Percentiles rank a stretch among this genome's conserved stretches.
These are phyloP conservation scores for Pisolithus microcarpus DNA, from an alignment of 768 basidiomycete species.

Conservation along the genomic window DNA sequence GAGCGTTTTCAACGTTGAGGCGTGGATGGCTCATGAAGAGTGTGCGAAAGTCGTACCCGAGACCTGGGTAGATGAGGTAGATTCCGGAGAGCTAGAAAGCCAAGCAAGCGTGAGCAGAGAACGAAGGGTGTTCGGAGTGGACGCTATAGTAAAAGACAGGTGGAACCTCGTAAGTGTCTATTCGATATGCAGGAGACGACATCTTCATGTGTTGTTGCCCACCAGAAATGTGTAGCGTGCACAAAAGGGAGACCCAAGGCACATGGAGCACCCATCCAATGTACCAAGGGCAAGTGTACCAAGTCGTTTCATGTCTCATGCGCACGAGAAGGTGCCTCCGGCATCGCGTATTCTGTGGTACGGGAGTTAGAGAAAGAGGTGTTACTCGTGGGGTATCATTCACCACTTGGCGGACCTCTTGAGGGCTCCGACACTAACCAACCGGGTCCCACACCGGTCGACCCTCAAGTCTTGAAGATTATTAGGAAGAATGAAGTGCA, in stretches of 20 bases:
- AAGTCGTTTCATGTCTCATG: slow-evolving; percentile 93
- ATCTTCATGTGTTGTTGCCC: background rate
- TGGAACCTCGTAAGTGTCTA: slow-evolving; percentile 75
- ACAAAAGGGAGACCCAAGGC: slow-evolving; percentile 55
- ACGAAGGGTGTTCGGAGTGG: slow-evolving; percentile 72
- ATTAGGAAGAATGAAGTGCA: slow-evolving; percentile 72
- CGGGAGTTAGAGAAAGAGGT: slow-evolving; percentile 78
- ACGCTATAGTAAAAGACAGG: slow-evolving; percentile 81
- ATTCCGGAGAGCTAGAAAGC: slow-evolving; percentile 7
- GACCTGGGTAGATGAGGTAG: slow-evolving; percentile 78
- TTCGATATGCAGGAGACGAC: background rate
- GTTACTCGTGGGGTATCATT: slow-evolving; percentile 44
- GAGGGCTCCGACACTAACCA: background rate
- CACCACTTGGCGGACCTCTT: slow-evolving; percentile 6
- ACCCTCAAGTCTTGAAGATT: slow-evolving; percentile 44
- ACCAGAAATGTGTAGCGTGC: slow-evolving; percentile 89
- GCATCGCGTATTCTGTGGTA: slow-evolving; percentile 55
- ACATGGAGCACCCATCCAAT: slow-evolving; percentile 84
- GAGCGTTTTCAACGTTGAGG: slow-evolving; percentile 20
- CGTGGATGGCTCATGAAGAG: slow-evolving; percentile 72
- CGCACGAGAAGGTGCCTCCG: slow-evolving; percentile 49
- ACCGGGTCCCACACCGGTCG: slow-evolving; percentile 2
- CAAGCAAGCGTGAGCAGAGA: slow-evolving; percentile 34
- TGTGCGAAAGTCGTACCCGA: slow-evolving; percentile 84
- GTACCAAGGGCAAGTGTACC: slow-evolving; percentile 89